Conservation (phyloP, 2,329 filamentous ascomycete species). For the Septoria linicola region DNA sequence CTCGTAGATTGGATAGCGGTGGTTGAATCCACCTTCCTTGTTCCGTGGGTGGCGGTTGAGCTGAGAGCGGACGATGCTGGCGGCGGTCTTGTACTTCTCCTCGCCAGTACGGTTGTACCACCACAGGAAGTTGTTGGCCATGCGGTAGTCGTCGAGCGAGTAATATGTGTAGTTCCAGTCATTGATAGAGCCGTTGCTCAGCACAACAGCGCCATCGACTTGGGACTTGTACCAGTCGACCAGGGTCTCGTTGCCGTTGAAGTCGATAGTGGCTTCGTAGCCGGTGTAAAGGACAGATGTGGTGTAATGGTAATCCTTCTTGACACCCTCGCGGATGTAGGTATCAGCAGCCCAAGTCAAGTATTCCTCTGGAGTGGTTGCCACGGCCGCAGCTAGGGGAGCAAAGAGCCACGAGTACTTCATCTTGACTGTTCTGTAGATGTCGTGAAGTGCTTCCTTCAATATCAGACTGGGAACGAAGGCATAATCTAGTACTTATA, state of each 20-base stretch:
- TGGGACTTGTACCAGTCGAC: conserved; percentile 26
- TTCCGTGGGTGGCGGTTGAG: conserved; percentile 35
- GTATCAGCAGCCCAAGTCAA: conserved; percentile 22
- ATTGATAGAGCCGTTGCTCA: conserved; percentile 49
- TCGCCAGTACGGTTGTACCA: conserved; percentile 28
- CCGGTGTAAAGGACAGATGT: conserved; percentile 24
- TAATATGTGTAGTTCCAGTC: conserved; percentile 51
- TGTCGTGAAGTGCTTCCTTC: neutral
- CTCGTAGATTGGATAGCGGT: conserved; percentile 44
- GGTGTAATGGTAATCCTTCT: conserved; percentile 23
- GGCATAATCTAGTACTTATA: neutral
- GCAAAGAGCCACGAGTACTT: conserved; percentile 12
- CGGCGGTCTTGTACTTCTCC: conserved; percentile 27
- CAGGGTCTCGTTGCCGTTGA: conserved; percentile 21
- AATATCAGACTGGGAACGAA: neutral
- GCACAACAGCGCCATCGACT: conserved; percentile 46
- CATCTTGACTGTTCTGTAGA: conserved; percentile 1
- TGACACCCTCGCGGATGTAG: conserved; percentile 17
- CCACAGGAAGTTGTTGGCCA: conserved; percentile 33
- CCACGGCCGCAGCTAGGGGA: conserved; percentile 1
- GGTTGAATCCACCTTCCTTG: conserved; percentile 33
- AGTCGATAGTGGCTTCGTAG: conserved; percentile 22
- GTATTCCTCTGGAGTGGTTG: conserved; percentile 21
- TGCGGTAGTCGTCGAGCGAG: conserved; percentile 41
- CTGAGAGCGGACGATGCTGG: conserved; percentile 26